phyloP scores from a whole-genome alignment of 1,284 basidiomycete genomes.

The Cutaneotrichosporon daszewskae region DNA sequence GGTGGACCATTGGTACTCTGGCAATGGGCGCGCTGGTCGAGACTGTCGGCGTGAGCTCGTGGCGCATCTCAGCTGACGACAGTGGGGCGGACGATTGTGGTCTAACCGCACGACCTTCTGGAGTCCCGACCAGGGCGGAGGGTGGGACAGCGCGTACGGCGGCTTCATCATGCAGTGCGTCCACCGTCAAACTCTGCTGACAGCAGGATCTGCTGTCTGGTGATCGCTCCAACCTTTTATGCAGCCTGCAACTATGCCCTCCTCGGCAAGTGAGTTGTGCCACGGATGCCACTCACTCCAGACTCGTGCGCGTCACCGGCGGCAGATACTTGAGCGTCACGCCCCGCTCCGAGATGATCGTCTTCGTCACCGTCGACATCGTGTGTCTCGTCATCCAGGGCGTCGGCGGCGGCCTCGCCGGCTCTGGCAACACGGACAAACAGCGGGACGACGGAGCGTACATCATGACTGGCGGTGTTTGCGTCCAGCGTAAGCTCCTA shows the following conservation, averaged over 20 bases:
- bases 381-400: slow-evolving; percentile 41
- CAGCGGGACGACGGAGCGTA: slow-evolving; percentile 27
- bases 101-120: slow-evolving; percentile 10
- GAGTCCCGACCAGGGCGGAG: slow-evolving; percentile 19
- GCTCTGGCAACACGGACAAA: slow-evolving; percentile 18
- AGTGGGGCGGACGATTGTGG: slow-evolving; percentile 25
- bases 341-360: slow-evolving; percentile 25
- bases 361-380: slow-evolving; percentile 38
- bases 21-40: slow-evolving; percentile 16
- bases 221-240: slow-evolving; percentile 36
- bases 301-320: slow-evolving; percentile 11
- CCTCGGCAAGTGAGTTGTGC: too few species aligned
- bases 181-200: too few species aligned
- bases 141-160: slow-evolving; percentile 8
- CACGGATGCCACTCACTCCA: slow-evolving; percentile 36
- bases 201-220: slow-evolving; percentile 23
- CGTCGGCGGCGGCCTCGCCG: slow-evolving; percentile 38
- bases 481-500: slow-evolving; percentile 20
- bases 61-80: neutral
- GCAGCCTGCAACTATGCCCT: slow-evolving; percentile 35
- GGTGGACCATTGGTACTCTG: slow-evolving; percentile 33
- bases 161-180: slow-evolving; percentile 30
- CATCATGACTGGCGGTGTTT: slow-evolving; percentile 35
- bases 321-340: slow-evolving; percentile 23
- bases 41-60: neutral